Conservation (phyloP, 768 basidiomycete species). For the Kwoniella shandongensis region DNA sequence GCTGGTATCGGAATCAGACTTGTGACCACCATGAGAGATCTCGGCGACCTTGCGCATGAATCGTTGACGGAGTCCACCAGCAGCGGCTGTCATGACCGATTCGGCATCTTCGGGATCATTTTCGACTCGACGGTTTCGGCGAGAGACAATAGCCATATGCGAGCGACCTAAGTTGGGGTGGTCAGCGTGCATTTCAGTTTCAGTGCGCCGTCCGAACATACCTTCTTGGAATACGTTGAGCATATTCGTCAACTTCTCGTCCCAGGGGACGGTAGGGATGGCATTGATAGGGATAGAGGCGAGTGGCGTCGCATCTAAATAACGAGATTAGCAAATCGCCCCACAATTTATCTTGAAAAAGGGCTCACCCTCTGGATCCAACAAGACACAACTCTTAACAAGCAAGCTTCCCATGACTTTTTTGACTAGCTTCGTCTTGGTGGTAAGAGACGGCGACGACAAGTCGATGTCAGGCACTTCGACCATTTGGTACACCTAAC, state of each 20-base stretch:
- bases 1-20: slow-evolving; percentile 56
- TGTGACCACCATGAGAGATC: slow-evolving; percentile 61
- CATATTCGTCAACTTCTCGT: slow-evolving; percentile 79
- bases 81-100: slow-evolving; percentile 73
- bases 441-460: slow-evolving; percentile 21
- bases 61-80: slow-evolving; percentile 74
- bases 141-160: slow-evolving; percentile 87
- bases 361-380: slow-evolving; percentile 73
- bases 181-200: neutral
- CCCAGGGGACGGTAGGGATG: slow-evolving; percentile 80
- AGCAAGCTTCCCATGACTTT: slow-evolving; percentile 83
- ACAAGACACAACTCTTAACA: slow-evolving; percentile 79
- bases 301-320: slow-evolving; percentile 72
- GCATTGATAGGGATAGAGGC: slow-evolving; percentile 81
- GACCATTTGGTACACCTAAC: slow-evolving; percentile 57
- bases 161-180: slow-evolving; percentile 59
- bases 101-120: slow-evolving; percentile 44
- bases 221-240: slow-evolving; percentile 85
- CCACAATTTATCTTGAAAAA: neutral
- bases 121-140: slow-evolving; percentile 60
- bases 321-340: neutral
- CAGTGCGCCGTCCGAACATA: neutral
- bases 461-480: slow-evolving; percentile 60
- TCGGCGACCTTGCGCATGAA: slow-evolving; percentile 68
- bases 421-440: slow-evolving; percentile 60